These are phyloP conservation scores for Knoxdaviesia capensis DNA, from an alignment of 2,329 filamentous ascomycete genomes.

Conservation along the genomic window DNA sequence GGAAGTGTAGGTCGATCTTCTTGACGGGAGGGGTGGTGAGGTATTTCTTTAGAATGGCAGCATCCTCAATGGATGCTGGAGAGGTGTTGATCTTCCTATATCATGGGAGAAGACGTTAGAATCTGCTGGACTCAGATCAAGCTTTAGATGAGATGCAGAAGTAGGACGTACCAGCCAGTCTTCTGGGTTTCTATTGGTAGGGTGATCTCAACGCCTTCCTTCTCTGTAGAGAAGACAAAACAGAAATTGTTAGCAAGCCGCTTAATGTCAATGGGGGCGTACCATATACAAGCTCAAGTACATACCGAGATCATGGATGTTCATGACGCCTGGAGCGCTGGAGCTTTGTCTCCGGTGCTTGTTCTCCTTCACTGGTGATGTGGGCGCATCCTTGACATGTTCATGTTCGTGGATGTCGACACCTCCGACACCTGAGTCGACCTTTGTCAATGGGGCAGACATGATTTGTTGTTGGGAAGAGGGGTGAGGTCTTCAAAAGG, in stretches of 20 bases:
- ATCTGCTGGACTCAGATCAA: constrained; percentile 1
- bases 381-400: constrained; percentile 15
- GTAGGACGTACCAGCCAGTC: constrained; percentile 56
- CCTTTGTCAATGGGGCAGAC: constrained; percentile 47
- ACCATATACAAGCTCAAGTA: constrained; percentile 5
- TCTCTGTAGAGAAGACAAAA: constrained; percentile 30
- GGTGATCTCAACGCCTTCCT: constrained; percentile 48
- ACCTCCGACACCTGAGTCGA: constrained; percentile 81
- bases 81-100: constrained; percentile 87
- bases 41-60: constrained; percentile 60
- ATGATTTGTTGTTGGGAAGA: no score
- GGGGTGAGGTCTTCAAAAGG: not conserved
- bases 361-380: constrained; percentile 47
- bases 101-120: not conserved
- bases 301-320: constrained; percentile 73
- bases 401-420: constrained; percentile 15
- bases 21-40: constrained; percentile 71
- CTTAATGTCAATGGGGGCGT: constrained; percentile 2
- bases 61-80: constrained; percentile 57
- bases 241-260: constrained; percentile 5
- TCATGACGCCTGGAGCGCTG: constrained; percentile 42
- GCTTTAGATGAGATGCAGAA: not conserved
- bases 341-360: constrained; percentile 53
- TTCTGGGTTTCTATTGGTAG: constrained; percentile 70
- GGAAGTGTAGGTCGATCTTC: constrained; percentile 87